Base-by-base conservation (phyloP, 306 rosid genomes). In the Trichosanthes truncata region DNA sequence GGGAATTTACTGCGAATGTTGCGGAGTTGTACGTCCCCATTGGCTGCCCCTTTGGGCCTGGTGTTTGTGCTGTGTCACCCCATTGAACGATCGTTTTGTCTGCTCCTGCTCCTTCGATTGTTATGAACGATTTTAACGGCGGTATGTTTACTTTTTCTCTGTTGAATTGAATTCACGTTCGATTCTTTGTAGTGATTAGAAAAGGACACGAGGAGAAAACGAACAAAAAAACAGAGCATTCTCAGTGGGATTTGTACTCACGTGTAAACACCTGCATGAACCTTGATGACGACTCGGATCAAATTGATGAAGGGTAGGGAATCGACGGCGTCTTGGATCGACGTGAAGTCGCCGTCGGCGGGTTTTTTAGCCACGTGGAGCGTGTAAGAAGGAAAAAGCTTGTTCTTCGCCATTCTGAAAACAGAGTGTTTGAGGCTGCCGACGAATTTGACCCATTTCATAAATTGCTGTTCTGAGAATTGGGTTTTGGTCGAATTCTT, bases 51-150 rank as follows among this genome's bases (percentile, higher is more conserved):
- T 62, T 85, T n/a, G 93, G 85, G 4, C 92, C 98, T 9, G 76
- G 90, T 78, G 97, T 91, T 86, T 90, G 85, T 74, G 99, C 99
- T 18, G 94, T 96, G 97, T 96, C 99, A 78, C 98, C 97, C 97
- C 96, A 96, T 84, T 96, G 95, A 85, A 96, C 92, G 9, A 91
- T 91, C 71, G 99, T 96, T 74, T 88, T 84, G 33, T 90, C 98
- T 36, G 98, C 92, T 20, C 97, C 99, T 38, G 85, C 98, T 85
- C 99, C 99, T 88, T 96, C 83, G 79, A 96, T 88, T 66, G 92
- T 91, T 88, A 96, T 87, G 89, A 80, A 96, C 6, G 96, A 93
- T 87, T 96, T 96, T 20, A 90, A 79, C 35, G 88, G 83, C 9
- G 97, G 98, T 78, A 96, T 93, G 78, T 66, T 88, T 13, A 96